Evolutionary conservation across 2,329 filamentous ascomycete species (phyloP), one percentile per base, ranked within the genome.

Genomic region (Mycosphaerella sp.): DNA sequence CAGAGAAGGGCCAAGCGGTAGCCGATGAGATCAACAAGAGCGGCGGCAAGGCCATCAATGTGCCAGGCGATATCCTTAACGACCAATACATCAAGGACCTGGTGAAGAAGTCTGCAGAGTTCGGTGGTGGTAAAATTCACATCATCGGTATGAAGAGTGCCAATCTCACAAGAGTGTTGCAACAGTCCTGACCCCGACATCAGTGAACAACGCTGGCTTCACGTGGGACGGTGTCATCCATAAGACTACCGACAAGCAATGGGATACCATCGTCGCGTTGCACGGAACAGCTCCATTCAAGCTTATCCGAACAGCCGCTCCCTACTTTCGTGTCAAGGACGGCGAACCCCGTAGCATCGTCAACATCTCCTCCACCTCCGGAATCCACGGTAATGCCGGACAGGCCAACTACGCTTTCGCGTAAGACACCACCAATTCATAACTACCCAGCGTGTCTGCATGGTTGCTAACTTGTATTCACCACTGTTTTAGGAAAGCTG

Each of bases 211-310:
- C 68, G 89, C 89, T 0, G 89, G 88, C 37, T 94, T 88, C 71
- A 95, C 89, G 0, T 95, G 89, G 87, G 89, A 95, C 68, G 89
- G 85, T 6, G 88, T 94, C 35, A 89, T 94, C 59, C 87, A 94
- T 76, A 94, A 93, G 77, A 91, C 89, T 76, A 86, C 84, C 13
- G 87, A 94, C 75, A 87, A 87, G 73, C 88, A 94, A 76, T 94
- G 87, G 87, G 85, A 93, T 56, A 89, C 85, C 44, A 95, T 95
- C 68, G 73, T 95, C 27, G 81, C 84, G 17, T 77, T 95, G 42
- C 89, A 95, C 76, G 84, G 80, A 66, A 93, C 87, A 10, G 88
- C 86, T 2, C 89, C 89, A 9, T 95, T 95, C 77, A 85, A 84
- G 67, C 82, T 95, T 47, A 75, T 93, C 55, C 80, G 89, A 49